Evolutionary conservation across 2,329 filamentous ascomycete genomes (phyloP), one percentile per base, ranked within the genome.

Genomic region (Laburnicola sp.): DNA sequence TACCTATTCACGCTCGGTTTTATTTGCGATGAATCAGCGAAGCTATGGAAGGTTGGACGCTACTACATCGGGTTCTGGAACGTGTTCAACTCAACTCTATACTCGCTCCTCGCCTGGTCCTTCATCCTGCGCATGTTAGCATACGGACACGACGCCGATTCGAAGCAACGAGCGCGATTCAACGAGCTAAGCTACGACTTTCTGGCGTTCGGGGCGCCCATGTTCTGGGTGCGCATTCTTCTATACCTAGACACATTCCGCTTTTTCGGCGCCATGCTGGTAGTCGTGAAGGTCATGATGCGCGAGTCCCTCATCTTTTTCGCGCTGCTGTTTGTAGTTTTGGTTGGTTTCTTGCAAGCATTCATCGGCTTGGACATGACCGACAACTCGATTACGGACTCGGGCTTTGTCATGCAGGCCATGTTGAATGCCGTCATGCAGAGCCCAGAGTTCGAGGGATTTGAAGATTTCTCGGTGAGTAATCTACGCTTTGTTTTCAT

Each of bases 261-360:
- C 48, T 99, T 99, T 79, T 99, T 99, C 65, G 94, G 94, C 23
- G 91, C 93, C 43, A 99, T 99, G 94, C 83, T 99, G 1, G 93
- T 99, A 2, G 92, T 99, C 2, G 79, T 99, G 38, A 96, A 97
- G 72, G 77, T 80, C 59, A 80, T 82, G 80, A 81, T 82, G 78
- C 74, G 77, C 50, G 80, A 82, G 73, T 95, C 89, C 0, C 79
- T 97, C 62, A 97, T 97, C 58, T 99, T 99, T 79, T 99, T 99
- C 66, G 91, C 92, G 1, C 80, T 99, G 16, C 81, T 99, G 7
- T 77, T 88, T 44, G 86, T 97, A 45, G 86, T 99, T 51, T 81
- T 96, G 51, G 71, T 93, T 30, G 90, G 84, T 8, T 99, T 99
- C 75, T 80, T 97, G 50, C 94, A 99, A 74, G 91, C 89, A 0